phyloP scores from a whole-genome alignment of 495 filamentous ascomycete species.

The Trichoderma erinaceum region DNA sequence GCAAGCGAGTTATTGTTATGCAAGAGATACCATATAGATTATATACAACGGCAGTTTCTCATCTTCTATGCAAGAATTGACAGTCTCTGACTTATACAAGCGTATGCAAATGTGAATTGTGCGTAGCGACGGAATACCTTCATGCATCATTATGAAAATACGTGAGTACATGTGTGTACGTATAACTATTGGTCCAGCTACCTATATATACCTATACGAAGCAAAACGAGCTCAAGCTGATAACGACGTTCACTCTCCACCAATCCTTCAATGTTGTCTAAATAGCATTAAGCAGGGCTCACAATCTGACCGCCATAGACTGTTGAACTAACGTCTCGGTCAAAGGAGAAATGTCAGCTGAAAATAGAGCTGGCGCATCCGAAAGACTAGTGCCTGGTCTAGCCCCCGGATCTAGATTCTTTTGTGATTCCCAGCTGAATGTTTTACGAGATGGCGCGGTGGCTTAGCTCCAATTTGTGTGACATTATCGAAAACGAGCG shows the following conservation, averaged over 20 bases:
- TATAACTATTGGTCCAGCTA: not conserved
- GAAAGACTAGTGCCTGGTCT: not conserved
- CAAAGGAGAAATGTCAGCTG: no score
- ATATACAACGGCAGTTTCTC: not conserved
- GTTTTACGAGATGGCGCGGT: not conserved
- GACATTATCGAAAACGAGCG: not conserved
- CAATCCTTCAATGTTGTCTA: no score
- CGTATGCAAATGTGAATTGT: not conserved
- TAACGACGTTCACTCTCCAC: no score
- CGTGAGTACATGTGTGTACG: not conserved
- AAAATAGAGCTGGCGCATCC: no score
- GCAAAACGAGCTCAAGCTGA: no score
- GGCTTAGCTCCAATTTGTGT: not conserved
- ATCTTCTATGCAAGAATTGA: not conserved
- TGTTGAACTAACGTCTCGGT: no score
- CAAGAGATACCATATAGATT: slow-evolving; percentile 8
- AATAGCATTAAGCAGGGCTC: no score
- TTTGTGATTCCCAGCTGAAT: not conserved
- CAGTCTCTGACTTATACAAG: not conserved
- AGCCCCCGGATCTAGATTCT: not conserved
- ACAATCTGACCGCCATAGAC: no score
- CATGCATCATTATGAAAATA: no score
- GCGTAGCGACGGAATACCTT: no score
- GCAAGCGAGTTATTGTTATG: not conserved
- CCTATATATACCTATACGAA: not conserved